phyloP scores from a whole-genome alignment of 352 stramenopile species.

The Phytophthora macrochlamydospora region DNA sequence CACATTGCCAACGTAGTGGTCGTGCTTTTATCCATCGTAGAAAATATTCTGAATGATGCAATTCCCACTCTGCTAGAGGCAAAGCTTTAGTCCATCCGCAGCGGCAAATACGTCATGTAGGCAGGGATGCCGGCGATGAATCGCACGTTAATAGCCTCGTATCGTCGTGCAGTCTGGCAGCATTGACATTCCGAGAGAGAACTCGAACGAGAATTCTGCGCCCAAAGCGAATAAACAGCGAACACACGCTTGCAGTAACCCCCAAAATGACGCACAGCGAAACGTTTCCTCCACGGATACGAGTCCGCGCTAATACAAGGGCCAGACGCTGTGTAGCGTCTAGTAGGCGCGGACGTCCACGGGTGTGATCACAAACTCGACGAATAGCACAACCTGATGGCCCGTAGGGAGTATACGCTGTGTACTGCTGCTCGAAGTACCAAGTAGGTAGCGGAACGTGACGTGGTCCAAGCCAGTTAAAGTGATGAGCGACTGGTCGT shows the following conservation, averaged over 20 bases:
- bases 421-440: neutral
- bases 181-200: neutral
- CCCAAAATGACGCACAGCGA: neutral
- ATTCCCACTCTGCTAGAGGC: slow-evolving; percentile 13
- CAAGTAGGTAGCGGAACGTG: neutral
- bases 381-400: neutral
- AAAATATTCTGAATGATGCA: slow-evolving; percentile 31
- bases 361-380: neutral
- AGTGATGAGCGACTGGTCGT: neutral
- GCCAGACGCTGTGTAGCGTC: neutral
- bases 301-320: neutral
- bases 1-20: slow-evolving; percentile 38
- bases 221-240: slow-evolving; percentile 2
- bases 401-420: neutral
- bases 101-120: neutral
- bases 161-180: neutral
- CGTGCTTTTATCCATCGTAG: slow-evolving; percentile 46
- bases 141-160: neutral
- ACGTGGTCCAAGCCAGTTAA: neutral
- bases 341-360: neutral
- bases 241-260: neutral
- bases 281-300: neutral
- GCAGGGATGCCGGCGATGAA: neutral
- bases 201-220: neutral
- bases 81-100: slow-evolving; percentile 42